Base-by-base conservation (phyloP, 2,329 filamentous ascomycete genomes). In the Diaporthe aspalathi region DNA sequence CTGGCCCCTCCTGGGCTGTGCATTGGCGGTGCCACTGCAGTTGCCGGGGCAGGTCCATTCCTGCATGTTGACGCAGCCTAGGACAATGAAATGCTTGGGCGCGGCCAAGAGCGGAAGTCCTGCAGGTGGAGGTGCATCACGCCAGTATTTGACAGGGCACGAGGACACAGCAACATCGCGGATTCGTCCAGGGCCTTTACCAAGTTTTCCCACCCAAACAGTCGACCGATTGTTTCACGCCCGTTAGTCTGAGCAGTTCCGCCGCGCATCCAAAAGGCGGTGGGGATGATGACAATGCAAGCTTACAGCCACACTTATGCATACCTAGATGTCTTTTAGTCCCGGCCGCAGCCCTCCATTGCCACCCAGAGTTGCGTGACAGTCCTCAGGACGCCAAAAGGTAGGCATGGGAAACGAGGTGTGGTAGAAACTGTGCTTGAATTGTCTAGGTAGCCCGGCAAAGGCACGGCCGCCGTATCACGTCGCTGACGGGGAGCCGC, bases 1-100 rank as follows among this genome's bases (percentile, higher is more conserved):
- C 60, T 38, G 53, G 68, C 32, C 56, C 47, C 40, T 52, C 38
- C 20, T 47, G 22, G 29, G 9, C 54, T 66, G n/a, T 38, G 43
- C 38, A 14, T 35, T 24, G 57, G 68, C 45, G 45, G 57, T 63
- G 40, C 57, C 38, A 60, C 56, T 11, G 56, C 56, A 60, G 68
- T 70, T 67, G 68, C 57, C 57, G 68, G 47, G 57, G 54, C 68
- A 70, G 24, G 52, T 38, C 53, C 29, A n/a, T 38, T 43, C 52
- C 54, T 68, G 67, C 53, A 60, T 27, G 29, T 43, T 52, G 43
- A 50, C 47, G 67, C 53, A 68, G 29, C 22, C 20, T 8, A 49
- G 52, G 66, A 49, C 29, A 45, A 17, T 27, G n/a, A 20, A 12
- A 56, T 68, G 66, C 52, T 49, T 49, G n/a, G 40, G 29, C 20